Base-by-base conservation (phyloP, 441 rosid species). In the Gossypium schwendimanii region DNA sequence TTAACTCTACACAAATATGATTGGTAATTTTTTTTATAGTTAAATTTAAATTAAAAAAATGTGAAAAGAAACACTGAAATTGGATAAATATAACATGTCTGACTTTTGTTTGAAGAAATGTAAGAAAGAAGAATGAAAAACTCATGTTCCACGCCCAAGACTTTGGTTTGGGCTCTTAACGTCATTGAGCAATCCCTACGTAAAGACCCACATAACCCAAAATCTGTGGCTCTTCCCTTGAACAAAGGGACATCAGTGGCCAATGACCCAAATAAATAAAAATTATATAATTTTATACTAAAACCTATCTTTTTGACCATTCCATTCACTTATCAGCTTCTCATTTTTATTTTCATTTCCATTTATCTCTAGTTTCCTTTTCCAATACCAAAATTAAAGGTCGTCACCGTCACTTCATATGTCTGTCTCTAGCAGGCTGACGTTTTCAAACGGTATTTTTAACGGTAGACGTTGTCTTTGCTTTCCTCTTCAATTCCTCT, bases 401-500 rank as follows among this genome's bases (percentile, higher is more conserved):
- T 12, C 70, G 69, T 64, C 69, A 64, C 69, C 69, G 69, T 39
- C 15, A 39, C 50, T 44, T 21, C 18, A 21, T 2, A 63, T 28
- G 28, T 24, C 23, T 10, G 12, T 63, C 53, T 41, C 11, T 0
- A 41, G 41, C 1, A 64, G 18, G 69, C 6, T 21, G 33, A 11
- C 69, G 54, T 41, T 64, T 64, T 63, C 21, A 11, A 64, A 44
- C 69, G 17, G 69, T 44, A 21, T 20, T 64, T 41, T 64, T 41
- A 44, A 64, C 69, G 53, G 11, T 64, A 12, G 18, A 15, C 54
- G 36, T 65, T 41, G 18, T 20, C 53, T 65, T 23, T 45, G 20
- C 26, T 45, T 45, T 45, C 54, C 55, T 14, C 36, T 45, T 12
- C 36, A 23, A 45, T 23, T 65, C 47, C 47, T 12, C 7, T 14